These are phyloP conservation scores for Calophaca sinica DNA, from an alignment of 306 rosid genomes.

Conservation along the genomic window DNA sequence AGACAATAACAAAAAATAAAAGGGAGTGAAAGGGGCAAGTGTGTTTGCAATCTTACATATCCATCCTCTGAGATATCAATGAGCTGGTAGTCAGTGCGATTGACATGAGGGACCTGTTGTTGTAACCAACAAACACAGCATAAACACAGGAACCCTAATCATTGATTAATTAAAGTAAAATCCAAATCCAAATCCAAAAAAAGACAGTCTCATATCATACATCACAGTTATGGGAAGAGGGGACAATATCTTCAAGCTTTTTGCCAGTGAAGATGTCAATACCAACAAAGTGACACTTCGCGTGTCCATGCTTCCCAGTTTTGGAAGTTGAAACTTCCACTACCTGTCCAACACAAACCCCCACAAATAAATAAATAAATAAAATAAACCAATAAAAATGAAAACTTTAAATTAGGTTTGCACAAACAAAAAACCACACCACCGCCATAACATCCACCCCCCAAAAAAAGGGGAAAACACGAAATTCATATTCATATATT, in stretches of 20 bases:
- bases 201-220: slow-evolving; percentile 51
- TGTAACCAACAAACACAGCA: slow-evolving; percentile 26
- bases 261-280: slow-evolving; percentile 93
- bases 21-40: neutral
- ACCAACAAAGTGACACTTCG: slow-evolving; percentile 96
- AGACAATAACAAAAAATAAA: neutral
- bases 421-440: slow-evolving; percentile 4
- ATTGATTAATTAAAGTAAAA: neutral
- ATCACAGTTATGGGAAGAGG: slow-evolving; percentile 98
- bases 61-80: slow-evolving; percentile 99
- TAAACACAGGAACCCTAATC: neutral
- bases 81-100: slow-evolving; percentile 92
- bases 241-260: slow-evolving; percentile 98
- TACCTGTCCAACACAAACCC: slow-evolving; percentile 60
- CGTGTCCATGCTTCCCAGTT: slow-evolving; percentile 98
- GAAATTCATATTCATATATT: neutral
- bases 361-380: neutral
- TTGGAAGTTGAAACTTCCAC: slow-evolving; percentile 98
- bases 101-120: slow-evolving; percentile 92
- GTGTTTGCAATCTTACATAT: slow-evolving; percentile 64
- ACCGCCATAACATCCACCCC: neutral
- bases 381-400: neutral
- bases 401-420: slow-evolving; percentile 9
- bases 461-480: no score
- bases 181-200: slow-evolving; percentile 27